Evolutionary conservation across 345 rosid genomes (phyloP), one percentile per base, ranked within the genome.

Genomic region (Arabidopsis suecica): DNA sequence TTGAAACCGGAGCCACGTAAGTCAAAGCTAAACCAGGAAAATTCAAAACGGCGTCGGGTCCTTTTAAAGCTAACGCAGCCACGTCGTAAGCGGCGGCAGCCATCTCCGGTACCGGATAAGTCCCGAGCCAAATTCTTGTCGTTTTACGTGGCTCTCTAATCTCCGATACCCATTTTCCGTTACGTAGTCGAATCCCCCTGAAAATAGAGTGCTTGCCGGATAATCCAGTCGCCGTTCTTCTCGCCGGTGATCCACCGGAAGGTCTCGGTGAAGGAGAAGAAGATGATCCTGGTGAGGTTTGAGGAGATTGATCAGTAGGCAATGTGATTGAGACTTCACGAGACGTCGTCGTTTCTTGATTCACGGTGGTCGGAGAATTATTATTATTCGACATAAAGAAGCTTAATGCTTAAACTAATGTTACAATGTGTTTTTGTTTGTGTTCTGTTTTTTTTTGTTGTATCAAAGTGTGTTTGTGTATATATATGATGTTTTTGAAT

Each of bases 91-190:
- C 96, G 0, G 93, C 82, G 1, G 93, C 96, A 2, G 93, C 96
- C 96, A 90, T 90, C 73, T 88, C 93, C 20, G 91, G 86, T 3
- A 85, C 86, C 2, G 88, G 83, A 34, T 87, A 87, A 9, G 94
- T 89, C 3, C 96, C 96, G 0, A 89, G 80, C 96, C 96, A 89
- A 12, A 88, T 83, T 7, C 96, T 79, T 1, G 85, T 88, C 28
- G 89, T 78, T 62, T 88, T 88, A 65, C 89, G 88, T 23, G 96
- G 96, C 84, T 88, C 89, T 32, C 96, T 79, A 60, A 88, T 87
- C 83, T 90, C 96, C 3, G 96, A 90, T 1, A 90, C 96, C 90
- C 90, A 84, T 86, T 88, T 82, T 9, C 98, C 93, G 28, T 89
- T 88, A 70, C 98, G 78, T 44, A 79, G 68, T 49, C 98, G 74